A percentile compares a stretch with the other conserved stretches of the same genome.
Conservation (phyloP, 441 rosid genomes). For the Flueggea neowawraea region DNA sequence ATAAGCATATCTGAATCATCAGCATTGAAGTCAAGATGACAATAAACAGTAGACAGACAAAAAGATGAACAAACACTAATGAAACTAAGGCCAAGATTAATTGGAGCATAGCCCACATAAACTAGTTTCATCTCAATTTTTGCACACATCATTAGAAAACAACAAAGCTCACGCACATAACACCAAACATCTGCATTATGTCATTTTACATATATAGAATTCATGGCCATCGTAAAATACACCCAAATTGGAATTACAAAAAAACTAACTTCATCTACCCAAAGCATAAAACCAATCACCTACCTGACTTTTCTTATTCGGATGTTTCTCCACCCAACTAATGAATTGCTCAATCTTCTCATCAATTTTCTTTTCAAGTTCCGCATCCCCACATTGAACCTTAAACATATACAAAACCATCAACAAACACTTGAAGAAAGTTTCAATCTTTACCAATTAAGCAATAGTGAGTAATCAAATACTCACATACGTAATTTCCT, state of each 20-base stretch:
- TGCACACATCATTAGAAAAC: too few species aligned
- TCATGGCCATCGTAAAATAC: too few species aligned
- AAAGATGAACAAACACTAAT: too few species aligned
- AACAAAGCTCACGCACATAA: too few species aligned
- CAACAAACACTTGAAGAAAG: background rate
- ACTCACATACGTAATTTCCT: conserved; percentile 84
- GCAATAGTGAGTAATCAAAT: background rate
- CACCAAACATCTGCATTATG: too few species aligned
- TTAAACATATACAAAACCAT: conserved; percentile 16
- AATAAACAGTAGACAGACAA: background rate
- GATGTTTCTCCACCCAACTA: conserved; percentile 91
- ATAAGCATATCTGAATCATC: conserved; percentile 69
- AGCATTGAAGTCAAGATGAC: conserved; percentile 1
- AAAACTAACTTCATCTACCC: background rate
- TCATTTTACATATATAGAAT: too few species aligned
- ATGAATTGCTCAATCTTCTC: conserved; percentile 93
- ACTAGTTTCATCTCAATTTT: too few species aligned
- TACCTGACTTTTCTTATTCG: conserved; percentile 95
- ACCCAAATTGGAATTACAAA: background rate
- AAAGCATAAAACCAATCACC: conserved; percentile 2
- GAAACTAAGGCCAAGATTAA: too few species aligned
- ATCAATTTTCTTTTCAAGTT: conserved; percentile 88
- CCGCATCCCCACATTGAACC: conserved; percentile 91
- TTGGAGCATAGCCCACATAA: too few species aligned
- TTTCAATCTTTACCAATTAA: background rate